A percentile compares a stretch with the other conserved stretches of the same genome.
Evolutionary conservation across 345 rosid genomes (phyloP).

Genomic region (Physaria fendleri): DNA sequence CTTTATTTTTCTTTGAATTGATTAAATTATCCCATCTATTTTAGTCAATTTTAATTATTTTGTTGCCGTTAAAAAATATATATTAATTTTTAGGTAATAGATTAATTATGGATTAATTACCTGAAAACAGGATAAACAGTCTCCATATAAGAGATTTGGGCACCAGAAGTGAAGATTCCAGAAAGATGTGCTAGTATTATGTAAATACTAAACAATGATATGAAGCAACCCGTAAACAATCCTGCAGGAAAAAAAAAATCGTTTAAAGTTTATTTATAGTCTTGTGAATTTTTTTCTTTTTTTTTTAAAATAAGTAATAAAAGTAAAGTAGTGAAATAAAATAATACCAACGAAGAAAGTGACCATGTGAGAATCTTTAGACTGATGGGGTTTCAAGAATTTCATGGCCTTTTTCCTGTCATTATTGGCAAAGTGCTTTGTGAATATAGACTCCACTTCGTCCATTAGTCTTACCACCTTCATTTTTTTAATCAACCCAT

Average conservation of each 20-base stretch:
- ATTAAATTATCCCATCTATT: background rate
- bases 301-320: background rate
- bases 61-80: background rate
- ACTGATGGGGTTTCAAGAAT: constrained; percentile 79
- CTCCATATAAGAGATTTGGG: constrained; percentile 54
- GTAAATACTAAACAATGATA: constrained; percentile 68
- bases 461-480: constrained; percentile 92
- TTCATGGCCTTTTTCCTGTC: constrained; percentile 98
- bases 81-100: background rate
- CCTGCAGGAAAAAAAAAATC: constrained; percentile 46
- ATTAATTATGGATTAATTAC: constrained; percentile 26
- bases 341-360: constrained; percentile 88
- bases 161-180: constrained; percentile 54
- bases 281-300: background rate
- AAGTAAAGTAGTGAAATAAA: background rate
- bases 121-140: constrained; percentile 95
- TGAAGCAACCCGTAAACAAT: constrained; percentile 81
- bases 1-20: background rate
- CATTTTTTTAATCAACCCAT: background rate
- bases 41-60: background rate
- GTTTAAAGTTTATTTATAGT: background rate
- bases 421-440: constrained; percentile 90
- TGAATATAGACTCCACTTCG: constrained; percentile 96
- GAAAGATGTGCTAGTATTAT: constrained; percentile 71
- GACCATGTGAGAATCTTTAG: constrained; percentile 86